phyloP scores from a whole-genome alignment of 2,329 filamentous ascomycete genomes.

The Cordyceps pruinosa region DNA sequence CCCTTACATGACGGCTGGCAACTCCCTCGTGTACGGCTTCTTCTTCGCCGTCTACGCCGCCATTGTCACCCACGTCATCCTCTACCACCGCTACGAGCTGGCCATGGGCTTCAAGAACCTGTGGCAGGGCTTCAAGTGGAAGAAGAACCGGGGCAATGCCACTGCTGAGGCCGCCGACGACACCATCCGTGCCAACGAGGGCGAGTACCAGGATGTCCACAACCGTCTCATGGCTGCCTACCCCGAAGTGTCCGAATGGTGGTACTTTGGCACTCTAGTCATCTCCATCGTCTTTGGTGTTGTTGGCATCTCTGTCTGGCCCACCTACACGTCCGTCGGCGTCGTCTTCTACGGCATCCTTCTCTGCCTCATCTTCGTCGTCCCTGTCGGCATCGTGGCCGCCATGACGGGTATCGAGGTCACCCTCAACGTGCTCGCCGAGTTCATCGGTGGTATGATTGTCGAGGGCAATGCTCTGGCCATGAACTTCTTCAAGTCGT shows the following conservation, averaged over 20 bases:
- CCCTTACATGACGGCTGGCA: constrained; percentile 18
- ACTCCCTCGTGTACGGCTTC: constrained; percentile 25
- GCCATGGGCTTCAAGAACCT: constrained; percentile 20
- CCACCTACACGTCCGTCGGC: constrained; percentile 33
- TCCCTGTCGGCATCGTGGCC: constrained; percentile 36
- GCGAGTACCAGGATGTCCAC: constrained; percentile 27
- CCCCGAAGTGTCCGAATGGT: constrained; percentile 34
- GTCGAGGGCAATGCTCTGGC: constrained; percentile 31
- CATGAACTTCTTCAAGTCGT: constrained; percentile 23
- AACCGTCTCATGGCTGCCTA: constrained; percentile 28
- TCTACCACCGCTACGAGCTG: constrained; percentile 27
- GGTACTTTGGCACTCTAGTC: constrained; percentile 30
- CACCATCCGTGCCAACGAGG: constrained; percentile 26
- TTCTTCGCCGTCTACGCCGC: constrained; percentile 25
- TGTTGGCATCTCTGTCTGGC: constrained; percentile 33
- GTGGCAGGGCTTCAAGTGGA: constrained; percentile 20
- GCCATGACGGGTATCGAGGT: constrained; percentile 39
- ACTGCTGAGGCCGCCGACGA: constrained; percentile 1
- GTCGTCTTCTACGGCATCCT: constrained; percentile 35
- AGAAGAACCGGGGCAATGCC: constrained; percentile 14
- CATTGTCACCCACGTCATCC: constrained; percentile 23
- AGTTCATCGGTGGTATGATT: constrained; percentile 36
- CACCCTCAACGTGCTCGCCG: constrained; percentile 32
- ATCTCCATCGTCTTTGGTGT: constrained; percentile 30
- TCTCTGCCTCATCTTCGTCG: constrained; percentile 33